Percentiles rank a stretch among this genome's conserved stretches.
phyloP scores from a whole-genome alignment of 305 asterid species.

The Solanum hybrid region DNA sequence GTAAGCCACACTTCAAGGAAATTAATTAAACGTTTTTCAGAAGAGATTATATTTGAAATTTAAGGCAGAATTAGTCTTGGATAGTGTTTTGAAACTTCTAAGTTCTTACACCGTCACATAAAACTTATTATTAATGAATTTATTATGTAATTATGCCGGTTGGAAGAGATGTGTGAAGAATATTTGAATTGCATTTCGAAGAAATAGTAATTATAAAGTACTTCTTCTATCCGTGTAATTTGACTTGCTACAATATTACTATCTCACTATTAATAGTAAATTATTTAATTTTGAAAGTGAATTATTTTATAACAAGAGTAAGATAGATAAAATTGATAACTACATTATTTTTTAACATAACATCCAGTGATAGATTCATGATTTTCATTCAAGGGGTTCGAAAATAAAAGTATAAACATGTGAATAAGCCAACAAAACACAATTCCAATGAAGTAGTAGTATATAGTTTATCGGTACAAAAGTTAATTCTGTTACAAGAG shows the following conservation, averaged over 20 bases:
- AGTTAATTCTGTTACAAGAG: accelerated
- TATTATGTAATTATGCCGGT: background rate
- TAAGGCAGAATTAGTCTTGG: background rate
- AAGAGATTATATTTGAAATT: background rate
- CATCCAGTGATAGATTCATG: accelerated
- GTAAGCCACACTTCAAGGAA: background rate
- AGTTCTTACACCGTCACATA: background rate
- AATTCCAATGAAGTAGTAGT: no score
- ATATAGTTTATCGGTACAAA: no score
- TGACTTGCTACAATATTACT: background rate
- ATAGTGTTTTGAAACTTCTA: background rate
- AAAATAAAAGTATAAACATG: accelerated
- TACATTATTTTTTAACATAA: no score
- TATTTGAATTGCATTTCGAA: background rate
- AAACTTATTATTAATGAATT: background rate
- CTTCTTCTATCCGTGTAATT: background rate
- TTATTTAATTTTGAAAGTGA: background rate
- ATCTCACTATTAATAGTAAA: no score
- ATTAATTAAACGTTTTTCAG: background rate
- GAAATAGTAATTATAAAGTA: background rate
- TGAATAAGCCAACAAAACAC: background rate
- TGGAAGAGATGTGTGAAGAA: background rate
- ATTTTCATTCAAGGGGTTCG: no score
- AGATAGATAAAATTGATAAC: no score
- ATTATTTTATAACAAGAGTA: background rate